phyloP scores from a whole-genome alignment of 108 stramenopile species.

The Nitzschia palea region DNA sequence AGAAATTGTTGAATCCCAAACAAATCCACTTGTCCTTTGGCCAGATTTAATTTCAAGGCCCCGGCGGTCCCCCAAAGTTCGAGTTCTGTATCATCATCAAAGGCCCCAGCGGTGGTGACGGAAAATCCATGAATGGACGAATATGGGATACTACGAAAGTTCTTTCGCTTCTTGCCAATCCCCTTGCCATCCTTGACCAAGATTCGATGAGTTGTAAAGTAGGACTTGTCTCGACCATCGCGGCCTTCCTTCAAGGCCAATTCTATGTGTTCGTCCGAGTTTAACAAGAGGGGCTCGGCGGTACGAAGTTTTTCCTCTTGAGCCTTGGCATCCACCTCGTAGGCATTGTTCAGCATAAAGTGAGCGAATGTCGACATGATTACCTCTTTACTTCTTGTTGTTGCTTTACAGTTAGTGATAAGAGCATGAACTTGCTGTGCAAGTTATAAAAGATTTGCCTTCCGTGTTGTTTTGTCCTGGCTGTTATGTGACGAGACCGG shows the following conservation, averaged over 20 bases:
- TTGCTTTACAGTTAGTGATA: too few relatives aligned
- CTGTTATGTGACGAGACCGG: too few relatives aligned
- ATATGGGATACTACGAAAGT: slow-evolving; percentile 56
- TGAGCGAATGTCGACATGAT: slow-evolving; percentile 18
- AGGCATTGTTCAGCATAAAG: slow-evolving; percentile 35
- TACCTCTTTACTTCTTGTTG: too few relatives aligned
- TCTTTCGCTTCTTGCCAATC: slow-evolving; percentile 48
- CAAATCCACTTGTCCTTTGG: slow-evolving; percentile 52
- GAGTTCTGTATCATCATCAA: slow-evolving; percentile 63
- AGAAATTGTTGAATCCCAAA: slow-evolving; percentile 61
- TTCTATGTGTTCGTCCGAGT: slow-evolving; percentile 33
- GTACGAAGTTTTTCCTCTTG: slow-evolving; percentile 35
- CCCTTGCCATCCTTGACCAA: slow-evolving; percentile 56
- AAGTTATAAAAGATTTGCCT: too few relatives aligned
- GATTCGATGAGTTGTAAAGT: slow-evolving; percentile 51
- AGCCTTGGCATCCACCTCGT: slow-evolving; percentile 40
- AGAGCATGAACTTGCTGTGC: too few relatives aligned
- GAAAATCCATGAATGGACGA: slow-evolving; percentile 59
- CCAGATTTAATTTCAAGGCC: slow-evolving; percentile 37
- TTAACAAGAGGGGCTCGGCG: slow-evolving; percentile 35
- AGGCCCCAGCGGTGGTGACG: slow-evolving; percentile 68
- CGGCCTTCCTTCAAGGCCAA: slow-evolving; percentile 46
- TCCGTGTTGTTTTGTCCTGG: too few relatives aligned
- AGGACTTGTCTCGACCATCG: slow-evolving; percentile 40
- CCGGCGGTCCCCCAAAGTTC: slow-evolving; percentile 42